These are phyloP conservation scores for Dendrobium catenatum DNA, from an alignment of 106 monocot species.

Conservation along the genomic window DNA sequence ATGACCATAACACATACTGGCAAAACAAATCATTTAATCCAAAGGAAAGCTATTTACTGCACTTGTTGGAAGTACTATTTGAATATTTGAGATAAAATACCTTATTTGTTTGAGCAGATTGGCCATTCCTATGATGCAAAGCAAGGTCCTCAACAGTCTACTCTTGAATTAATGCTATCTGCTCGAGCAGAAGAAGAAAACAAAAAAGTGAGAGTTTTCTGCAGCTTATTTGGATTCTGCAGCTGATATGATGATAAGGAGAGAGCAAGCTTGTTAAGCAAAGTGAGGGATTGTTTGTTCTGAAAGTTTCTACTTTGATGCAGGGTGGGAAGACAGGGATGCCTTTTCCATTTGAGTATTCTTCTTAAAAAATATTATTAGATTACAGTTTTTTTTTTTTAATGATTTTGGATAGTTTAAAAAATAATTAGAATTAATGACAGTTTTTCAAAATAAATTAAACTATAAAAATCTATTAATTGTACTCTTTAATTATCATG, in stretches of 20 bases:
- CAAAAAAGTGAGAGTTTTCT: background rate
- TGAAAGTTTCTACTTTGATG: background rate
- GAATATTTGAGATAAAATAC: background rate
- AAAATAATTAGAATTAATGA: too few relatives aligned
- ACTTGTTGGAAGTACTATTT: background rate
- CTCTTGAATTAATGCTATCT: background rate
- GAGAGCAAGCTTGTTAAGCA: background rate
- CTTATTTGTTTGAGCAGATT: constrained; percentile 26
- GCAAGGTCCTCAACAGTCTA: background rate
- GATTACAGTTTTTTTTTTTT: background rate
- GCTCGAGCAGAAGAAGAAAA: background rate
- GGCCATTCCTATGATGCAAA: constrained; percentile 17
- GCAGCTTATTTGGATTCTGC: background rate
- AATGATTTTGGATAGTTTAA: too few relatives aligned
- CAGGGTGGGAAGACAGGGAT: constrained; percentile 7
- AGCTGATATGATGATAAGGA: background rate
- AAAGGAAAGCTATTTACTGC: background rate
- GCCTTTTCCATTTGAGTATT: background rate
- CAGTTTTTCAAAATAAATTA: too few relatives aligned
- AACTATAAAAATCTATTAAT: too few relatives aligned
- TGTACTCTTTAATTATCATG: too few relatives aligned
- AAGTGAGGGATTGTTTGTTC: background rate
- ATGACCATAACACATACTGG: too few relatives aligned
- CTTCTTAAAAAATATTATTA: background rate
- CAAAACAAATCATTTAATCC: background rate